Evolutionary conservation across 495 filamentous ascomycete species (phyloP), one percentile per base, ranked within the genome.

Genomic region (Lasiosphaeria ovina): DNA sequence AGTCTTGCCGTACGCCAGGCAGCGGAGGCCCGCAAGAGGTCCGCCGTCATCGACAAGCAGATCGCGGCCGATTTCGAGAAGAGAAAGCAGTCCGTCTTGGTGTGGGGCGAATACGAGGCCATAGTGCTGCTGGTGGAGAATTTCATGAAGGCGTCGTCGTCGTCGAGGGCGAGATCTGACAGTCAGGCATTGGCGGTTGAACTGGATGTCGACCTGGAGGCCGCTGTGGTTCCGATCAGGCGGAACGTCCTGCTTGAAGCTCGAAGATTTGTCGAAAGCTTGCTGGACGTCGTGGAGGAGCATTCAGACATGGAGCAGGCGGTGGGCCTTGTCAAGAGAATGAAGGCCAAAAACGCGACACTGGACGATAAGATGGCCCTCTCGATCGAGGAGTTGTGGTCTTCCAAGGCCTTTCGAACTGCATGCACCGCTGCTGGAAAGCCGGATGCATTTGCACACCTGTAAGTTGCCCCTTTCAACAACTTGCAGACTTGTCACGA

Each of bases 1-100:
- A 5, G 40, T 6, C 33, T 24, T 3, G 35, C 55, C 12, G 60
- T 33, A 8, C 34, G n/a, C 16, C 51, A 55, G 11, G 53, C 53
- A 8, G 17, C n/a, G 14, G 53, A 57, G 24, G 62, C 52, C 8
- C 62, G 58, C 3, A 51, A 50, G 48, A 35, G 57, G 33, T 61
- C 62, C 5, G 34, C 35, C 2, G 4, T 32, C 32, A 60, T 64
- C 58, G 53, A 57, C 48, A 54, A 42, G 44, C 57, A 61, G 54
- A 45, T 64, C 53, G 53, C 16, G 17, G 51, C 54, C 16, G 62
- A 64, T 35, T 38, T 44, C 4, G 1, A 44, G 6, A 17, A 24
- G 11, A 58, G 35, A 17, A 35, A 57, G 38, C 52, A 56, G 34
- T 16, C 17, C 0, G 38, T 61, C 6, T 6, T 57, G 42, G 31